Percentiles rank a stretch among this genome's conserved stretches.
Conservation (phyloP, 2,329 filamentous ascomycete genomes). For the Phoma herbarum region DNA sequence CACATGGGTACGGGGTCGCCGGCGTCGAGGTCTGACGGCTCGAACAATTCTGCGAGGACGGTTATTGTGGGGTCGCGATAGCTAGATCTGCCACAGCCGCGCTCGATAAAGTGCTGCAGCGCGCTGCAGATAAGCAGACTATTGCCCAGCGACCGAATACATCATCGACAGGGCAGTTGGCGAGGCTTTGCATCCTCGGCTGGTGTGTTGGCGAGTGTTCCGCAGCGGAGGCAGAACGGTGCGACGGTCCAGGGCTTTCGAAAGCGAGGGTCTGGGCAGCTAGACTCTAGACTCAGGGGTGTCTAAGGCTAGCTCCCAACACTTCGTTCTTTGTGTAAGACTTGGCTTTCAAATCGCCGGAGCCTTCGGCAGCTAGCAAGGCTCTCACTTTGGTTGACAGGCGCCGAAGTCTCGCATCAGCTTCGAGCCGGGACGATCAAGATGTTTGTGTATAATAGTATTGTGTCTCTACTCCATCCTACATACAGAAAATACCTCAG, state of each 20-base stretch:
- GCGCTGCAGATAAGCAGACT: conserved; percentile 14
- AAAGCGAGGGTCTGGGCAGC: conserved; percentile 11
- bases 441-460: conserved; percentile 2
- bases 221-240: conserved; percentile 10
- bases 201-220: conserved; percentile 10
- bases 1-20: conserved; percentile 1
- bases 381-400: conserved; percentile 3
- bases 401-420: not conserved
- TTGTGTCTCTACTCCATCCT: conserved; percentile 17
- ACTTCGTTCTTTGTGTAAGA: conserved; percentile 13
- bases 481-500: conserved; percentile 17
- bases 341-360: conserved; percentile 1
- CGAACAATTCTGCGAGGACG: not conserved
- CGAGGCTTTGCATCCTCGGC: conserved; percentile 12
- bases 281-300: conserved; percentile 11
- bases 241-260: conserved; percentile 1
- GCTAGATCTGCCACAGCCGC: not conserved
- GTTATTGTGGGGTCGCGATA: not conserved
- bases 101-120: conserved; percentile 5
- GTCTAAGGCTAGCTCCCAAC: conserved; percentile 15
- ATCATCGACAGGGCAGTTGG: conserved; percentile 2
- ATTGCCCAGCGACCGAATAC: conserved; percentile 12
- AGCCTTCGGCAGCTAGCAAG: conserved; percentile 1
- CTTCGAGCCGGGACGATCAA: not conserved
- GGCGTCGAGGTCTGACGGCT: not conserved